phyloP scores from a whole-genome alignment of 2,329 filamentous ascomycete species.

The Pseudogymnoascus sp. region DNA sequence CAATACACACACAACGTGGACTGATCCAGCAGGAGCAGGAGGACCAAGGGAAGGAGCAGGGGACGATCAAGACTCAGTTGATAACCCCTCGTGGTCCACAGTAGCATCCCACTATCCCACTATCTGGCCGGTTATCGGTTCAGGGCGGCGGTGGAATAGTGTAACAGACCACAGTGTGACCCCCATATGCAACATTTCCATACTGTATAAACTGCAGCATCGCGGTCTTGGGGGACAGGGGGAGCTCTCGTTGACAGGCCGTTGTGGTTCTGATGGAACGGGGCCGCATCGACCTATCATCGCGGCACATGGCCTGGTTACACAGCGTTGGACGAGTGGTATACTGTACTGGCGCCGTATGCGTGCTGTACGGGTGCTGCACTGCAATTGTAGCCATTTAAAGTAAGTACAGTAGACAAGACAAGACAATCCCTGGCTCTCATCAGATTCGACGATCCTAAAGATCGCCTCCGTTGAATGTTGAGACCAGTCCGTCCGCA shows the following conservation, averaged over 20 bases:
- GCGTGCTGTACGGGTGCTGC: not conserved
- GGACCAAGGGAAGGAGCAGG: not conserved
- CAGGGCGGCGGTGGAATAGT: not conserved
- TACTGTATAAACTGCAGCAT: not conserved
- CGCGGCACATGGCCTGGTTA: slow-evolving; percentile 1
- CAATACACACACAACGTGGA: slow-evolving; percentile 9
- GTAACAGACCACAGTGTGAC: not conserved
- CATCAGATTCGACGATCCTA: not conserved
- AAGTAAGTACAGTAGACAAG: not conserved
- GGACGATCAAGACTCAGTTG: not conserved
- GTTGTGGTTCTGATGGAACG: not conserved
- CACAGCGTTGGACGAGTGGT: not conserved
- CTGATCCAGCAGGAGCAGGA: not conserved
- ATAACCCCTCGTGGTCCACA: slow-evolving; percentile 1
- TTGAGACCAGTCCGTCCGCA: not conserved
- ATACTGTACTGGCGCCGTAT: not conserved
- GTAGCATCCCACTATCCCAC: not conserved
- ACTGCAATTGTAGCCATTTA: not conserved
- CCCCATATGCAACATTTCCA: not conserved
- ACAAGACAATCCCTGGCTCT: not conserved
- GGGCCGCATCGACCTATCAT: slow-evolving; percentile 5
- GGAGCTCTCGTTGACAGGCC: slow-evolving; percentile 5
- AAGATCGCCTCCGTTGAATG: not conserved
- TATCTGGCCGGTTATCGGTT: slow-evolving; percentile 1
- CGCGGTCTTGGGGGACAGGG: not conserved